Evolutionary conservation across 2,329 filamentous ascomycete genomes (phyloP).

Genomic region (Metarhizium brunneum): DNA sequence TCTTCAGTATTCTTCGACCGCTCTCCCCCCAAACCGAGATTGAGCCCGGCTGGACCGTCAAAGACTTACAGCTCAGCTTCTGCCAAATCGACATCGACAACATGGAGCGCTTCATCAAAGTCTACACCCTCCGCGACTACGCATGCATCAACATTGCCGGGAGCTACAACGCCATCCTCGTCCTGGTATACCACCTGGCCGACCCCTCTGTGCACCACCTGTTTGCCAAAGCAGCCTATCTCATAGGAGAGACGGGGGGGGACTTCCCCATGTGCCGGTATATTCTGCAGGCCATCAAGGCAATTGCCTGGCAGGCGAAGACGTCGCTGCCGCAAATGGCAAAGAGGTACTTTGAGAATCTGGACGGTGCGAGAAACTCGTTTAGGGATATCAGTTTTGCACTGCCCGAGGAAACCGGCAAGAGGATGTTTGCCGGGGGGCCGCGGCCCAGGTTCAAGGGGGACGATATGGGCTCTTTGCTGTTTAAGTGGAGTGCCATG

Average conservation of each 20-base stretch:
- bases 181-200: constrained; percentile 6
- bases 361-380: constrained; percentile 3
- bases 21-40: constrained; percentile 5
- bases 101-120: constrained; percentile 6
- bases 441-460: neutral
- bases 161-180: constrained; percentile 8
- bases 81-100: constrained; percentile 5
- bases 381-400: constrained; percentile 9
- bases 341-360: constrained; percentile 4
- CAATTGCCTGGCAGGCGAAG: constrained; percentile 9
- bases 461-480: constrained; percentile 6
- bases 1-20: constrained; percentile 8
- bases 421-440: constrained; percentile 2
- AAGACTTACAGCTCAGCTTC: constrained; percentile 6
- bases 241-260: constrained; percentile 3
- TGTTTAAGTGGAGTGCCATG: constrained; percentile 7
- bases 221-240: constrained; percentile 7
- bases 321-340: constrained; percentile 6
- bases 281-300: constrained; percentile 10
- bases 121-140: constrained; percentile 7
- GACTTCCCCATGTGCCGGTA: constrained; percentile 9
- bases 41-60: constrained; percentile 5
- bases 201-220: constrained; percentile 3
- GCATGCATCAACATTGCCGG: constrained; percentile 9
- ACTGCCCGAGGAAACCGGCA: constrained; percentile 8